A percentile compares a stretch with the other conserved stretches of the same genome.
phyloP scores from a whole-genome alignment of 2,329 filamentous ascomycete species.

The Plenodomus lindquistii region DNA sequence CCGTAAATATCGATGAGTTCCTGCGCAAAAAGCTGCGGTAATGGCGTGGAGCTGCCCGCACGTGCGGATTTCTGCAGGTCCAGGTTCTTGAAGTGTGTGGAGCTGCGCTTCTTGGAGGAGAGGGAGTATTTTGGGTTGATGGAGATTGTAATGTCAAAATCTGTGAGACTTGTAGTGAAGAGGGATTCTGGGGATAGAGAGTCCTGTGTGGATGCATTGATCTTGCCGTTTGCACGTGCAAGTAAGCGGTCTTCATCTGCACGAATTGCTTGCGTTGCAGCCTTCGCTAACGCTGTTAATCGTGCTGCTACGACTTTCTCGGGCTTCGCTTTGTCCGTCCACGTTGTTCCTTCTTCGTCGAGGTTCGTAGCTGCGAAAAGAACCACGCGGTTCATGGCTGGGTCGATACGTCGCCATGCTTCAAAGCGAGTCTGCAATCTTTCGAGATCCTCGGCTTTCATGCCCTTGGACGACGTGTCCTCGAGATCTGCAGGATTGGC shows the following conservation, averaged over 20 bases:
- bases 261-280: slow-evolving; percentile 60
- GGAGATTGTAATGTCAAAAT: slow-evolving; percentile 86
- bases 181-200: slow-evolving; percentile 57
- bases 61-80: slow-evolving; percentile 53
- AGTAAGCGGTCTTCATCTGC: slow-evolving; percentile 56
- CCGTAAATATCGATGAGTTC: slow-evolving; percentile 71
- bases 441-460: slow-evolving; percentile 64
- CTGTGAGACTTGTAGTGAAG: slow-evolving; percentile 72
- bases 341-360: slow-evolving; percentile 77
- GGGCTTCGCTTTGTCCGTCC: slow-evolving; percentile 71
- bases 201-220: neutral
- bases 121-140: slow-evolving; percentile 61
- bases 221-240: slow-evolving; percentile 13
- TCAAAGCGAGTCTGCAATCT: slow-evolving; percentile 73
- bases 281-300: slow-evolving; percentile 79
- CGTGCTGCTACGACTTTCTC: slow-evolving; percentile 82
- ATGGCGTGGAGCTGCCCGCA: slow-evolving; percentile 54
- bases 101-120: slow-evolving; percentile 37
- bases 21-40: slow-evolving; percentile 64
- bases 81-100: slow-evolving; percentile 76
- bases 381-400: slow-evolving; percentile 79
- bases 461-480: slow-evolving; percentile 27
- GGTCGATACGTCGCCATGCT: slow-evolving; percentile 86
- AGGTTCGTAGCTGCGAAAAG: slow-evolving; percentile 81
- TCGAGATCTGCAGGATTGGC: slow-evolving; percentile 23